phyloP scores from a whole-genome alignment of 495 filamentous ascomycete genomes.

The Tuber calosporum region DNA sequence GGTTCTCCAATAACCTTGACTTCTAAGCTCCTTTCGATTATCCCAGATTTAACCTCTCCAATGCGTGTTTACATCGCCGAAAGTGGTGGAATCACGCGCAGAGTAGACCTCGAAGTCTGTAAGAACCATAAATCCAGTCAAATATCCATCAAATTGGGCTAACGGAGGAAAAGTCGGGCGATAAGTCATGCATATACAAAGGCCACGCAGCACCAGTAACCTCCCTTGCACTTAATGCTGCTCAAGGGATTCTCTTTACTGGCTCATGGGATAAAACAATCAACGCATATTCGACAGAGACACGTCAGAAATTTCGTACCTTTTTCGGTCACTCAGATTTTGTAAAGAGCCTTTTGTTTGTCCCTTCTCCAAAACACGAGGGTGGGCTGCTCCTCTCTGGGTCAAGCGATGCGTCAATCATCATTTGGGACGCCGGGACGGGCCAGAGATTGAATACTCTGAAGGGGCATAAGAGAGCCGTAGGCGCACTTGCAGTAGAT shows the following conservation, averaged over 20 bases:
- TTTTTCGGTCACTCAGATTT: constrained; percentile 85
- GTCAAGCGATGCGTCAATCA: constrained; percentile 75
- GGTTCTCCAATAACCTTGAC: constrained; percentile 72
- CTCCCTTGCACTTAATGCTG: constrained; percentile 61
- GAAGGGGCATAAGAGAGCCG: constrained; percentile 68
- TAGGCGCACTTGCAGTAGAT: constrained; percentile 70
- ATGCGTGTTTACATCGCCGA: constrained; percentile 71
- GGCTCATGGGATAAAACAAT: constrained; percentile 90
- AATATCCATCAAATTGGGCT: constrained; percentile 13
- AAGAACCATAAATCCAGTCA: constrained; percentile 31
- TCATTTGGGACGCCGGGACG: constrained; percentile 67
- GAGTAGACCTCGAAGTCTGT: constrained; percentile 70
- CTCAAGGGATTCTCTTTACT: constrained; percentile 60
- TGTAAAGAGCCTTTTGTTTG: constrained; percentile 63
- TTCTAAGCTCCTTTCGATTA: constrained; percentile 76
- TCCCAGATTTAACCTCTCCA: constrained; percentile 57
- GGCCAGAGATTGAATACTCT: constrained; percentile 64
- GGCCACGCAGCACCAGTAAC: constrained; percentile 75
- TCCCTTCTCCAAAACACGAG: constrained; percentile 21
- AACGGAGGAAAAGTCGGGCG: constrained; percentile 38
- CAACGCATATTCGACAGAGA: constrained; percentile 68
- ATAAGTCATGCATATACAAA: constrained; percentile 43
- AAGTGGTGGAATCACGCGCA: constrained; percentile 67
- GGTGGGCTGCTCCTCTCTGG: constrained; percentile 61
- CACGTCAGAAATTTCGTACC: constrained; percentile 48